These are phyloP conservation scores for Mucor plumbeus DNA, from an alignment of 371 early-diverging fungal species.

Conservation along the genomic window DNA sequence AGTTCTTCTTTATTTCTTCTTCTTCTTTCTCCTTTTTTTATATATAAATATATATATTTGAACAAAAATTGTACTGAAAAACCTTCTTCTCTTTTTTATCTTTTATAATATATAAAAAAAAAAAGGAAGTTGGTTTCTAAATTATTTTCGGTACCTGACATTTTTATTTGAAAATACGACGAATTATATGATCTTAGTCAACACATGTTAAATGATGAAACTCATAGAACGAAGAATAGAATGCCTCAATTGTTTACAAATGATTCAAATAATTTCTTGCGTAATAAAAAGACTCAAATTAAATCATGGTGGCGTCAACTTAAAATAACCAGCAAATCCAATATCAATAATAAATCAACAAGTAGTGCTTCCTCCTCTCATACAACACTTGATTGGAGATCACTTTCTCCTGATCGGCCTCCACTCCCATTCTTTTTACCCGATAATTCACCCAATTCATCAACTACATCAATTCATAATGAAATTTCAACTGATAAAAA, in stretches of 20 bases:
- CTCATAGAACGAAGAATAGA: background rate
- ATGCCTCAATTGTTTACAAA: slow-evolving; percentile 20
- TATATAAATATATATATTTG: background rate
- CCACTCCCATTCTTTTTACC: slow-evolving; percentile 28
- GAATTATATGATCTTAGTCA: background rate
- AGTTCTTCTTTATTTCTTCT: slow-evolving; percentile 6
- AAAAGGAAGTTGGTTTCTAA: too few species aligned
- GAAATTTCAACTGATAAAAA: background rate
- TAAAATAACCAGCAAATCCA: background rate
- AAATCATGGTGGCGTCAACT: slow-evolving; percentile 33
- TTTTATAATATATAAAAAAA: background rate
- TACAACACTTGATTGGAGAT: slow-evolving; percentile 34
- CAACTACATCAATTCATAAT: slow-evolving; percentile 12
- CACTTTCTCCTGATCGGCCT: slow-evolving; percentile 32
- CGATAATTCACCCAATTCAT: slow-evolving; percentile 14
- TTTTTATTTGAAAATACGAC: background rate
- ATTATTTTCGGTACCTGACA: background rate
- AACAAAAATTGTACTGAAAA: too few species aligned
- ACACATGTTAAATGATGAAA: slow-evolving; percentile 5
- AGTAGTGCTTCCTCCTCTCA: background rate
- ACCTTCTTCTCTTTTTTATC: background rate
- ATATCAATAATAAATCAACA: background rate
- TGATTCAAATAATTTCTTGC: background rate
- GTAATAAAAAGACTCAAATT: slow-evolving; percentile 18
- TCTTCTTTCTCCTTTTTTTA: slow-evolving; percentile 1